A percentile compares a stretch with the other conserved stretches of the same genome.
Evolutionary conservation across 2,329 filamentous ascomycete genomes (phyloP).

Genomic region (Zopfia rhizophila): DNA sequence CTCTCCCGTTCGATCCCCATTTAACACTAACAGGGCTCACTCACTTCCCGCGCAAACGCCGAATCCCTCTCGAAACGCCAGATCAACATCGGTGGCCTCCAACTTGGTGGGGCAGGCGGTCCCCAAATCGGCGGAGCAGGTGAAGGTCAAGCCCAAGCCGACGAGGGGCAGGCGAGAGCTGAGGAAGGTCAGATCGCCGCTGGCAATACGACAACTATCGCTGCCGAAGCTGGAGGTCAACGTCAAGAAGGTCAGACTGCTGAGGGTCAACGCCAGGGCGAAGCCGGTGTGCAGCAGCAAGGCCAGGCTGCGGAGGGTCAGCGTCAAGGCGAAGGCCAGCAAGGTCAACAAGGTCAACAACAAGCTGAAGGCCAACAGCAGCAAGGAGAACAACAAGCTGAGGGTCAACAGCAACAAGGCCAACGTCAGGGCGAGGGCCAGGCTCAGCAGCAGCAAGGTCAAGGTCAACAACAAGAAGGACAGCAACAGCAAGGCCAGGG

Average conservation of each 20-base stretch:
- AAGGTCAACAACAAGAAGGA: too few species aligned
- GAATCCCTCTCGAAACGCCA: conserved; percentile 27
- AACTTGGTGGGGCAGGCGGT: conserved; percentile 21
- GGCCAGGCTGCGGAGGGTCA: too few species aligned
- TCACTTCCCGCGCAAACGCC: conserved; percentile 23
- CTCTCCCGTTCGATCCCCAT: too few species aligned
- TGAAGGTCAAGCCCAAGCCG: not conserved
- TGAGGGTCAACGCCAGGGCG: too few species aligned
- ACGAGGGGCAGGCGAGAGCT: conserved; percentile 4
- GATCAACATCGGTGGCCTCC: conserved; percentile 28
- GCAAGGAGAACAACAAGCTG: conserved; percentile 5
- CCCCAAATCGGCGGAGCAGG: not conserved
- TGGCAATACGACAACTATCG: too few species aligned
- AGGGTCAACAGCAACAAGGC: not conserved
- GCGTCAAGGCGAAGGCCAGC: too few species aligned
- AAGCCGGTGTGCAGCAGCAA: too few species aligned
- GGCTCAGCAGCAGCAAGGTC: too few species aligned
- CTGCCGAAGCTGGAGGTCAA: too few species aligned
- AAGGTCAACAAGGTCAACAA: too few species aligned
- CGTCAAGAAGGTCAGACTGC: too few species aligned
- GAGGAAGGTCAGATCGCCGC: conserved; percentile 13
- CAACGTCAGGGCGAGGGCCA: not conserved
- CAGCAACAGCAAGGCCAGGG: conserved; percentile 7
- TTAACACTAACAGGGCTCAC: conserved; percentile 23
- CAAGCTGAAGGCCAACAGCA: too few species aligned